These are phyloP conservation scores for Tausonia pullulans DNA, from an alignment of 1,284 basidiomycete genomes.

Conservation along the genomic window DNA sequence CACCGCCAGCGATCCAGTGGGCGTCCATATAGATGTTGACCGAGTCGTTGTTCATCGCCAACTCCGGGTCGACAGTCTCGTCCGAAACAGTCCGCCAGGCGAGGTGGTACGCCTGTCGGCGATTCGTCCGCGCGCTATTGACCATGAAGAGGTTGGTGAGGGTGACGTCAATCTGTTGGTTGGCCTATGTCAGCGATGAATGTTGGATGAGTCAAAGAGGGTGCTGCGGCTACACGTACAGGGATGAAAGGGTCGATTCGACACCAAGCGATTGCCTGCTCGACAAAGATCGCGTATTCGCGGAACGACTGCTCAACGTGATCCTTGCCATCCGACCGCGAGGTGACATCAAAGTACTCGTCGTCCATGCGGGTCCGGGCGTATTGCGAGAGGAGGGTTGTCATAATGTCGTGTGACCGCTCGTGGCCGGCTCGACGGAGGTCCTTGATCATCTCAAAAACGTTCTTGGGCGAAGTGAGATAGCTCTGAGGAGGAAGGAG, in stretches of 20 bases:
- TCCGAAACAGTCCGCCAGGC: no score
- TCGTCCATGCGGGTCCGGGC: conserved; percentile 13
- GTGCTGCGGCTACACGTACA: not conserved
- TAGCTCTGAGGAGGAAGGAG: no score
- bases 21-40: conserved; percentile 10
- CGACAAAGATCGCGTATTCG: not conserved
- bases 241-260: conserved; percentile 13
- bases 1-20: not conserved
- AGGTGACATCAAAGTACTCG: not conserved
- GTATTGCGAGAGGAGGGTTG: conserved; percentile 50
- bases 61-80: not conserved
- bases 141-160: not conserved
- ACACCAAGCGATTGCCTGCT: conserved; percentile 7
- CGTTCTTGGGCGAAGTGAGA: conserved; percentile 23
- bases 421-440: conserved; percentile 59
- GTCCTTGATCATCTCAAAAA: conserved; percentile 69
- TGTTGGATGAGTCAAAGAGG: not conserved
- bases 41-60: conserved; percentile 10
- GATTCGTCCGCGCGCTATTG: no score
- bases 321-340: not conserved
- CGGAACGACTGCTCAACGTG: no score
- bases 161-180: not conserved
- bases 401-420: conserved; percentile 55
- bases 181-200: not conserved
- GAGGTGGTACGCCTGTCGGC: no score